Conservation (phyloP, 2,329 filamentous ascomycete species). For the Colletotrichum chlorophyti region DNA sequence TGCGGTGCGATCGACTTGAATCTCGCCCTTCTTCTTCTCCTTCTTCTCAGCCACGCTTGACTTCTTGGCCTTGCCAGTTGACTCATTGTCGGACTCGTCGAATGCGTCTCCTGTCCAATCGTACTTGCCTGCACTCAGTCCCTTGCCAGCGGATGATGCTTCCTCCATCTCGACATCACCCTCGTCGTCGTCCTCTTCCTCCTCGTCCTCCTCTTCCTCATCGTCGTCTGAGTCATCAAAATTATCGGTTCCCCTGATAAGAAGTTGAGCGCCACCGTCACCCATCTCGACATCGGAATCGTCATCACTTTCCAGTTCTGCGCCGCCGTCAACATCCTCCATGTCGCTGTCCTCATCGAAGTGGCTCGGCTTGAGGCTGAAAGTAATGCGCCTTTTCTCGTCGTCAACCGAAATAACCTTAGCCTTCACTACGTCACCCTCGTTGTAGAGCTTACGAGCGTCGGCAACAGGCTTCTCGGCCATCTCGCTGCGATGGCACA, state of each 20-base stretch:
- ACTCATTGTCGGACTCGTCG: constrained; percentile 62
- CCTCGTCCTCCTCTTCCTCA: constrained; percentile 49
- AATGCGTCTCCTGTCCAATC: constrained; percentile 83
- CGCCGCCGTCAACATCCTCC: constrained; percentile 54
- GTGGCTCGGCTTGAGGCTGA: constrained; percentile 92
- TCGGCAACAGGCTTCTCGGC: constrained; percentile 83
- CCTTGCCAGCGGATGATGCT: constrained; percentile 36
- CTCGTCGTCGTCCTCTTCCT: constrained; percentile 47
- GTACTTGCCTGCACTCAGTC: constrained; percentile 71
- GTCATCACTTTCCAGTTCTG: constrained; percentile 48
- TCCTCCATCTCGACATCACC: constrained; percentile 52
- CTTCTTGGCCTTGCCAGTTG: constrained; percentile 44
- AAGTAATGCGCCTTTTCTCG: constrained; percentile 80
- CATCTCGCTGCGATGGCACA: constrained; percentile 93
- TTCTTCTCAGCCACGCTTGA: constrained; percentile 44
- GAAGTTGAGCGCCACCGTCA: constrained; percentile 49
- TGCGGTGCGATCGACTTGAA: constrained; percentile 88
- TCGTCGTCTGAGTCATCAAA: constrained; percentile 38
- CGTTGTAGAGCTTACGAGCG: constrained; percentile 86
- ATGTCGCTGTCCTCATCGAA: constrained; percentile 70
- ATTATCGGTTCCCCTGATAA: constrained; percentile 52
- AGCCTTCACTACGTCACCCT: constrained; percentile 93
- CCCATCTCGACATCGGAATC: constrained; percentile 56
- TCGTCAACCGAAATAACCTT: constrained; percentile 81
- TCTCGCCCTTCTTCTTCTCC: constrained; percentile 75